These are phyloP conservation scores for Xylariaceae sp. DNA, from an alignment of 2,329 filamentous ascomycete genomes.

Conservation along the genomic window DNA sequence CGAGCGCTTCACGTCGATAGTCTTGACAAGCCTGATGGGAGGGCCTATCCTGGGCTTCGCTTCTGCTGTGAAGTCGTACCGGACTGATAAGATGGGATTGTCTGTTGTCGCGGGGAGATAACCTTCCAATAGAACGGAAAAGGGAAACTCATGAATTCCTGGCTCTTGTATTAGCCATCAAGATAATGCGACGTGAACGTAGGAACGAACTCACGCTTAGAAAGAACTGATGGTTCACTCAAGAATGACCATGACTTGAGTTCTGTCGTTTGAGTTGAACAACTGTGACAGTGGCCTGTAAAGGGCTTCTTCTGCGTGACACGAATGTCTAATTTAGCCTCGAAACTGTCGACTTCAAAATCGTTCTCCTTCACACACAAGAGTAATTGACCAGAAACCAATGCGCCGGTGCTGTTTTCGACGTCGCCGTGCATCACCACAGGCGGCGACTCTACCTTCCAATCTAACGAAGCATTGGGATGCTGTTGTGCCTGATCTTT, in stretches of 20 bases:
- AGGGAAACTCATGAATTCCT: conserved; percentile 79
- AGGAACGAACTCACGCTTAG: conserved; percentile 46
- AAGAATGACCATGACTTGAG: conserved; percentile 81
- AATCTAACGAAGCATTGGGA: conserved; percentile 49
- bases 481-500: conserved; percentile 46
- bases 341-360: conserved; percentile 71
- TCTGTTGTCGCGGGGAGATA: conserved; percentile 84
- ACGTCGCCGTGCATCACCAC: conserved; percentile 80
- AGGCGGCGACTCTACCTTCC: conserved; percentile 81
- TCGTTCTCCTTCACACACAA: conserved; percentile 69
- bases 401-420: conserved; percentile 75
- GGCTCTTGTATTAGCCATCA: conserved; percentile 36
- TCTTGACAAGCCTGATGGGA: conserved; percentile 64
- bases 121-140: conserved; percentile 83
- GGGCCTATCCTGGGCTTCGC: conserved; percentile 62
- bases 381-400: conserved; percentile 82
- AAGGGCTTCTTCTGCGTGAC: conserved; percentile 82
- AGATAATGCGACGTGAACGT: background rate
- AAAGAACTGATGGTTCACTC: conserved; percentile 54
- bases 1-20: conserved; percentile 76
- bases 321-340: conserved; percentile 71
- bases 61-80: conserved; percentile 77
- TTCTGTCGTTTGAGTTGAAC: conserved; percentile 70
- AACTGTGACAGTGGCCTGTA: conserved; percentile 75
- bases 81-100: conserved; percentile 70